Evolutionary conservation across 257 asterid species (phyloP), one percentile per base, ranked within the genome.

Genomic region (Euphrasia confusa): DNA sequence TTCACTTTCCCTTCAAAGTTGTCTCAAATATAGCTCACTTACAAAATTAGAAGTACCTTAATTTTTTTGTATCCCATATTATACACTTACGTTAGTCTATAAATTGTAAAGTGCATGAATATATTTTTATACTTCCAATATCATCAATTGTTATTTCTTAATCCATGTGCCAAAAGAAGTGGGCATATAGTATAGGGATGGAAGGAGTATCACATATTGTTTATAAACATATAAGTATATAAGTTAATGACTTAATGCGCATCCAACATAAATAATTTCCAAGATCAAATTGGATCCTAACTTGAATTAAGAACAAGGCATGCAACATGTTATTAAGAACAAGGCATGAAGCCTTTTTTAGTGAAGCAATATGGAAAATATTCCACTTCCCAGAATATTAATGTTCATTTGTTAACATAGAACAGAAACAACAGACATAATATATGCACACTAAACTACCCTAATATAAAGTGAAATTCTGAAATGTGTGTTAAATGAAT

Each of bases 401-500:
- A 17, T 6, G 64, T 58, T 39, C 27, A 49, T 32, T 48, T 12
- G 64, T 54, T 49, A 66, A 58, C 50, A 54, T 11, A 44, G 50
- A 39, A 54, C 35, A 62, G 7, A 62, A 6, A 8, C 40, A 48
- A 27, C 45, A 28, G 33, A 63, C 4, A 42, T 27, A 60, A 40
- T 50, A 50, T 9, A 45, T 24, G 10, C 21, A 15, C 56, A 17
- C 56, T 50, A 11, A 50, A 17, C 11, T 50, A 50, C 56, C 28
- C 15, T 14, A 50, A 50, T 14, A 50, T 14, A 7, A 50, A 5
- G 21, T 14, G 56, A 17, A 62, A 49, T 49, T 17, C 65, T 14
- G 33, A 14, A 35, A 35, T 35, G 40, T 6, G 40, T 35, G 10
- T 54, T 12, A 24, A 68, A 61, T 60, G 68, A 72, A 39, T 44